phyloP scores from a whole-genome alignment of 2,329 filamentous ascomycete genomes.

The Colletotrichum scovillei region DNA sequence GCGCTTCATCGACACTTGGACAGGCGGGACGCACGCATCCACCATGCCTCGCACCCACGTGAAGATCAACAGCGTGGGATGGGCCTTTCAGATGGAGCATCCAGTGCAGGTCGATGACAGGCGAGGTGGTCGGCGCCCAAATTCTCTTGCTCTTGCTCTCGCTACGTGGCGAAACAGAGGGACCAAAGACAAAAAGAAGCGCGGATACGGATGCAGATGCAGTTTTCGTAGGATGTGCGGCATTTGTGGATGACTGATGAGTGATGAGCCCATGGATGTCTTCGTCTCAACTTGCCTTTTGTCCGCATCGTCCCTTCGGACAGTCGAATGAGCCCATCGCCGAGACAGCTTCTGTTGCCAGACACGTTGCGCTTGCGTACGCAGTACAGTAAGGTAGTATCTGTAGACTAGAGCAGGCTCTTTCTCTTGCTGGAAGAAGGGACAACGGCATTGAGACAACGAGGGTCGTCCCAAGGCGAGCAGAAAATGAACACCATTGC shows the following conservation, averaged over 20 bases:
- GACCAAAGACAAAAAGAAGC: conserved; percentile 6
- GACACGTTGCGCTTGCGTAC: conserved; percentile 24
- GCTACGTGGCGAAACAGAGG: background rate
- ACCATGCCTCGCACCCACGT: conserved; percentile 18
- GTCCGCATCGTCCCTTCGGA: conserved; percentile 4
- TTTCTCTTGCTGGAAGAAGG: conserved; percentile 3
- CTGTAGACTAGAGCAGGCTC: background rate
- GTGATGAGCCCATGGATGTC: background rate
- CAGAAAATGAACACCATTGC: background rate
- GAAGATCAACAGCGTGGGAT: conserved; percentile 12
- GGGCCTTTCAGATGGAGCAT: conserved; percentile 22
- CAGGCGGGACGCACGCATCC: background rate
- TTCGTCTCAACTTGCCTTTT: background rate
- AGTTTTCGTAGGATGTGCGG: background rate
- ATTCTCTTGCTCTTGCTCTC: background rate
- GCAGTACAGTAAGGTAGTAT: background rate
- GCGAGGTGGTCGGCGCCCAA: background rate
- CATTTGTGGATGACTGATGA: background rate
- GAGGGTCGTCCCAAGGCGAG: conserved; percentile 24
- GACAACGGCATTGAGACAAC: conserved; percentile 21
- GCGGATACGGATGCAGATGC: background rate
- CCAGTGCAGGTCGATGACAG: background rate
- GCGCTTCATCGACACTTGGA: conserved; percentile 3
- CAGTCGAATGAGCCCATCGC: conserved; percentile 7
- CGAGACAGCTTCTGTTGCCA: conserved; percentile 27